Percentiles rank a stretch among this genome's conserved stretches.
Evolutionary conservation across 2,329 filamentous ascomycete genomes (phyloP).

Genomic region (Pseudogymnoascus sp.): DNA sequence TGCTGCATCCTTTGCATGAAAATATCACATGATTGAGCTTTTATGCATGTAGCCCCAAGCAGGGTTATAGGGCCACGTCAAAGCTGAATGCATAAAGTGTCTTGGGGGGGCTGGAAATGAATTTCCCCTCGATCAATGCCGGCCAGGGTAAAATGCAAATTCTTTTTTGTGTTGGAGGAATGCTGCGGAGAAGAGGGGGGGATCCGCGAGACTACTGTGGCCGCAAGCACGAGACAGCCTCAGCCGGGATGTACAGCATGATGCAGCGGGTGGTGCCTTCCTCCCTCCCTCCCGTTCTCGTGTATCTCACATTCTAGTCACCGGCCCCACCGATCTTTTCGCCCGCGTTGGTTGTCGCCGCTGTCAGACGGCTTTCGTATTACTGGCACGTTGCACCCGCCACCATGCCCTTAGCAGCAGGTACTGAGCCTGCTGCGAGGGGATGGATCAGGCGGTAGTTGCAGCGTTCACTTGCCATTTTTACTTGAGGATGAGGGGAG

Average conservation of each 20-base stretch:
- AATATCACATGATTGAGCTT: slow-evolving; percentile 5
- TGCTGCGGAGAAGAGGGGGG: neutral
- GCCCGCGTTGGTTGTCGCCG: neutral
- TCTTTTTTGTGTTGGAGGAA: neutral
- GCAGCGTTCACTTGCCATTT: neutral
- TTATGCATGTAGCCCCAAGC: neutral
- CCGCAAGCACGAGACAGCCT: neutral
- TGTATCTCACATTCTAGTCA: neutral
- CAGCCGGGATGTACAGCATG: neutral
- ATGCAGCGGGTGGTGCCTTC: neutral
- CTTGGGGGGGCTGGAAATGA: neutral
- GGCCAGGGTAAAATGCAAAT: neutral
- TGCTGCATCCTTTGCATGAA: neutral
- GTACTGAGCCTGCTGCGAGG: neutral
- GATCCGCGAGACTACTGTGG: neutral
- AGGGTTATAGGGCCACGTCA: neutral
- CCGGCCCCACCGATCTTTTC: neutral
- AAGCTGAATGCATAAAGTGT: neutral
- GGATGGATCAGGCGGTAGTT: neutral
- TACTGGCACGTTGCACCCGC: slow-evolving; percentile 1
- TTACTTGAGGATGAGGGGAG: neutral
- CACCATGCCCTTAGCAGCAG: neutral
- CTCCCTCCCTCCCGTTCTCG: neutral
- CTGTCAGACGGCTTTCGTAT: neutral
- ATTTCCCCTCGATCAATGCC: neutral